Conservation (phyloP, 306 rosid genomes). For the Gastrolobium bilobum region DNA sequence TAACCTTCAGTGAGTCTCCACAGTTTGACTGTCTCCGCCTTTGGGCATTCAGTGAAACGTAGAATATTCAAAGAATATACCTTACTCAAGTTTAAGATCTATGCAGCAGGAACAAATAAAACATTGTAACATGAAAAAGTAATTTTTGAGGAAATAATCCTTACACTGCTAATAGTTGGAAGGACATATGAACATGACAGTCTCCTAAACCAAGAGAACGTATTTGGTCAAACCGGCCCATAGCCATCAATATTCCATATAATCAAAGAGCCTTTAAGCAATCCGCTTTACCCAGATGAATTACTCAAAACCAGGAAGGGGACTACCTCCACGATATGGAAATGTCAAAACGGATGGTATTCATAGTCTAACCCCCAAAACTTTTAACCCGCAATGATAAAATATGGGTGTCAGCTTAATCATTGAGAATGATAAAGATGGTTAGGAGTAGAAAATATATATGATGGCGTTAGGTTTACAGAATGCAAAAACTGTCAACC, state of each 20-base stretch:
- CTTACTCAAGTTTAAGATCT: conserved; percentile 26
- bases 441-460: conserved; percentile 3
- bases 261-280: conserved; percentile 33
- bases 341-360: conserved; percentile 33
- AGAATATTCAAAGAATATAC: conserved; percentile 13
- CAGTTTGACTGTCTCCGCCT: conserved; percentile 12
- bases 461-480: neutral
- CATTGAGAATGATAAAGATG: conserved; percentile 18
- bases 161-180: conserved; percentile 14
- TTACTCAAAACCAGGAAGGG: conserved; percentile 39
- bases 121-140: conserved; percentile 32
- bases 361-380: neutral
- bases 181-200: conserved; percentile 30
- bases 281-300: conserved; percentile 16
- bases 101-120: conserved; percentile 31
- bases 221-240: conserved; percentile 15
- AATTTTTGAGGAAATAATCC: neutral
- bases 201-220: conserved; percentile 32
- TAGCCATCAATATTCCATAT: conserved; percentile 9
- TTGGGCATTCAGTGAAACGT: conserved; percentile 33
- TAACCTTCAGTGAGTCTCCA: conserved; percentile 44
- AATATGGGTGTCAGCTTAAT: conserved; percentile 37
- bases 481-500: conserved; percentile 24
- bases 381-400: neutral
- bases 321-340: conserved; percentile 30